phyloP scores from a whole-genome alignment of 2,329 filamentous ascomycete genomes.

The Drechmeria coniospora region DNA sequence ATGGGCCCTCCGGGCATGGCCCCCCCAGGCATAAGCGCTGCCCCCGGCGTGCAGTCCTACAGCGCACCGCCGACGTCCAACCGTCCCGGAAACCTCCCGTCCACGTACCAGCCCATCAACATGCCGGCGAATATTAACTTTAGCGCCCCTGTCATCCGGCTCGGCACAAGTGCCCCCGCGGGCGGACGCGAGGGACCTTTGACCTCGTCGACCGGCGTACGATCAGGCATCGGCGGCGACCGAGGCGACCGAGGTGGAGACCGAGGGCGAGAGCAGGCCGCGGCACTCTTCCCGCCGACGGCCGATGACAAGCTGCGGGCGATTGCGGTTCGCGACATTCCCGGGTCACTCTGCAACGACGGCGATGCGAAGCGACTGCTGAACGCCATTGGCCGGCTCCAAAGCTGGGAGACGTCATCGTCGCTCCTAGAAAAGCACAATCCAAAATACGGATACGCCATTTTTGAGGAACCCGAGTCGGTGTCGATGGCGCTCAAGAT shows the following conservation, averaged over 20 bases:
- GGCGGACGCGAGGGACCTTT: slow-evolving; percentile 27
- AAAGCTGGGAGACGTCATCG: slow-evolving; percentile 69
- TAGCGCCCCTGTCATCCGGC: slow-evolving; percentile 85
- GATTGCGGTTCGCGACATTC: slow-evolving; percentile 77
- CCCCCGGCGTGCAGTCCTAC: slow-evolving; percentile 54
- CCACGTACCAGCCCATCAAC: slow-evolving; percentile 75
- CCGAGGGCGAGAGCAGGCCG: slow-evolving; percentile 50
- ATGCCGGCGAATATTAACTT: slow-evolving; percentile 99
- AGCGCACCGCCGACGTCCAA: slow-evolving; percentile 56
- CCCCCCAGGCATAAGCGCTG: slow-evolving; percentile 64
- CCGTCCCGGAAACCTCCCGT: slow-evolving; percentile 64
- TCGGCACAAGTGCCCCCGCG: slow-evolving; percentile 62
- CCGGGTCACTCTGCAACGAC: slow-evolving; percentile 61
- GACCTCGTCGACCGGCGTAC: slow-evolving; percentile 17
- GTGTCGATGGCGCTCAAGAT: slow-evolving; percentile 74
- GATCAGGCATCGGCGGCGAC: slow-evolving; percentile 43
- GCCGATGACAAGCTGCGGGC: slow-evolving; percentile 84
- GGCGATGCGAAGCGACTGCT: slow-evolving; percentile 67
- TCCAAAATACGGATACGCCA: slow-evolving; percentile 80
- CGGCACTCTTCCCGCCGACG: slow-evolving; percentile 65
- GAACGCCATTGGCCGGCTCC: slow-evolving; percentile 58
- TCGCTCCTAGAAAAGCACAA: slow-evolving; percentile 55
- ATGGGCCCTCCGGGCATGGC: slow-evolving; percentile 73
- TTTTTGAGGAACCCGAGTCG: slow-evolving; percentile 85
- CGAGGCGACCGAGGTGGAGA: slow-evolving; percentile 52